Percentiles rank a stretch among this genome's conserved stretches.
Evolutionary conservation across 1,139 yeast genomes (phyloP).

Genomic region (Geotrichum restrictum): DNA sequence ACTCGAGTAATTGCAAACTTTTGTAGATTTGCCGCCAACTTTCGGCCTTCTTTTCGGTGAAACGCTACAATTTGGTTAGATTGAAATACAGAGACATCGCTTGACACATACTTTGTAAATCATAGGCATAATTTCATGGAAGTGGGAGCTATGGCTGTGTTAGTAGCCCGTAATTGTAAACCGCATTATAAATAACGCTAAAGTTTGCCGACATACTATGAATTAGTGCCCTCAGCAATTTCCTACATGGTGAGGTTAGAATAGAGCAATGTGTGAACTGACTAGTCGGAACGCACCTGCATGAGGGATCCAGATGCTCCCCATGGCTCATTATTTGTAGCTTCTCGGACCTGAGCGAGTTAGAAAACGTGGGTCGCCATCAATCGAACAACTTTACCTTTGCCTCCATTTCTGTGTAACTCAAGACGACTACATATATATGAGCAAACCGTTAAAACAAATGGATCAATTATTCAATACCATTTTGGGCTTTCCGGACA

Average conservation of each 20-base stretch:
- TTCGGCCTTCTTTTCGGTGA: conserved; percentile 89
- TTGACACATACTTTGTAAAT: conserved; percentile 36
- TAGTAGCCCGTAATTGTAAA: background rate
- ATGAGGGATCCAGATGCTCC: conserved; percentile 91
- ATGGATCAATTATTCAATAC: no score
- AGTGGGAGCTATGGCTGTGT: conserved; percentile 35
- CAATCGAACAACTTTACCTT: conserved; percentile 48
- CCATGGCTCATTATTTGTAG: conserved; percentile 99
- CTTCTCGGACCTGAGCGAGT: conserved; percentile 56
- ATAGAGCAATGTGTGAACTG: background rate
- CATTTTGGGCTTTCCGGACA: conserved; percentile 96
- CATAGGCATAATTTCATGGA: conserved; percentile 48
- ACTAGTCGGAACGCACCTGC: conserved; percentile 42
- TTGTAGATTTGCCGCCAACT: conserved; percentile 98
- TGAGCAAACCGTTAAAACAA: background rate
- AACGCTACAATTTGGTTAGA: conserved; percentile 43
- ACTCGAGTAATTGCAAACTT: conserved; percentile 84
- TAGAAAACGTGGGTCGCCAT: background rate
- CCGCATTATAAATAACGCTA: background rate
- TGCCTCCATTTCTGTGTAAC: conserved; percentile 92
- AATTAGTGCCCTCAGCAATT: conserved; percentile 91
- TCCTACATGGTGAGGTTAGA: conserved; percentile 42
- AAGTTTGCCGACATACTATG: conserved; percentile 43
- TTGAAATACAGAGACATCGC: background rate
- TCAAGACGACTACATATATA: conserved; percentile 59